Evolutionary conservation across 306 rosid species (phyloP), one percentile per base, ranked within the genome.

Genomic region (Pyrus communis): DNA sequence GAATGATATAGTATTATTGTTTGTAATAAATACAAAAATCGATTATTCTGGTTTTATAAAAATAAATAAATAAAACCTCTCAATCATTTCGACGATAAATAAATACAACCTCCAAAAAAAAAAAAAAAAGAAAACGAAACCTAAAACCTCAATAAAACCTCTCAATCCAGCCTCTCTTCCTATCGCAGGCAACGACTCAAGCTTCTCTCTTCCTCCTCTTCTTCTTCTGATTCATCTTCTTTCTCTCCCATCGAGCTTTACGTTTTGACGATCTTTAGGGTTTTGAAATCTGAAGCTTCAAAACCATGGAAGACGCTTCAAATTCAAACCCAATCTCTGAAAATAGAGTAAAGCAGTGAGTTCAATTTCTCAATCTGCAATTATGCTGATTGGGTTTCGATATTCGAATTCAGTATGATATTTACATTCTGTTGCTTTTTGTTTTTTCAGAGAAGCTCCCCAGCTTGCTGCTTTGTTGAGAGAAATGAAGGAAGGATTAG

Each of bases 401-500:
- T 22, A n/a, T n/a, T 51, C 27, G 5, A 19, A 22, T 65, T 51
- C 23, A 8, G 31, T 30, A 1, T 12, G 17, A 11, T 49, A 19
- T 31, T 51, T 3, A 9, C 18, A 11, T 76, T 18, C 4, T 10
- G 62, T 57, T n/a, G 33, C 11, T 62, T 71, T 82, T 14, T 12
- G 38, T 52, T 68, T 67, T 67, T 73, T 69, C 82, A 89, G 97
- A 81, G 1, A 31, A 31, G 35, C 35, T 4, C 35, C 35, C 35
- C 35, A 31, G 35, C 35, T 95, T 68, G 76, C 75, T 74, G 84
- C 85, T 9, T 18, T 92, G 79, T 78, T 95, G 86, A 95, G 89
- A 78, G 96, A 92, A 57, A 95, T 92, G 97, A 90, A 89, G 82
- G 89, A 88, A 74, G 97, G 97, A 19, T 87, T 95, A 60, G 96